Base-by-base conservation (phyloP, 2,329 filamentous ascomycete species). In the Fusarium pilosicola region DNA sequence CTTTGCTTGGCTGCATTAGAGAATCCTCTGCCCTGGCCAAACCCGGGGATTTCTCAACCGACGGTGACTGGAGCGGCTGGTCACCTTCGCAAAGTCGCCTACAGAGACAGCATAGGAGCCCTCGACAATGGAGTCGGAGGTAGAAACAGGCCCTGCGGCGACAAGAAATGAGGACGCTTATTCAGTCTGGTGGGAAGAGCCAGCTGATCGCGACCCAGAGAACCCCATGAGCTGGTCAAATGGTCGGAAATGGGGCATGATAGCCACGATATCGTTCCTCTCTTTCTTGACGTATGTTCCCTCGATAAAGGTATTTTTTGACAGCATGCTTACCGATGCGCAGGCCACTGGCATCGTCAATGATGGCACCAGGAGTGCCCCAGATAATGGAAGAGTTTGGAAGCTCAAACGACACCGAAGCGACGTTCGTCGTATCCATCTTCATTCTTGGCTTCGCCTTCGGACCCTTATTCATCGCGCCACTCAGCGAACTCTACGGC, bases 291-390 rank as follows among this genome's bases (percentile, higher is more conserved):
- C 36, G 52, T 32, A n/a, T 22, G 51, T 14, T 12, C 13, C 14
- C 32, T 34, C 32, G 32, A 34, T 15, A 34, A 6, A 34, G 14
- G 14, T 34, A 15, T 15, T 34, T 34, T 34, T 34, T 34, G 32
- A 34, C 32, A 34, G 14, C 14, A 34, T 34, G 68, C 73, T 54
- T 68, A 65, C 15, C 20, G 8, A 17, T 30, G 20, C 68, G 3
- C 56, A 75, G 49, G 86, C 85, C 1, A 82, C 74, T 86, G 0
- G 82, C 81, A 1, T 84, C 68, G 75, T 81, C 84, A 28, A 91
- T 92, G 80, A 91, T 93, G 74, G 90, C 90, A 0, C 91, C 91
- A 0, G 90, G 87, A 5, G 87, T 92, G 0, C 86, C 88, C 1
- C 79, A 88, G 7, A 82, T 93, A 1, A 87, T 92, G 84, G 58